These are phyloP conservation scores for Spencermartinsiella ligniputridi DNA, from an alignment of 1,139 yeast genomes.

Conservation along the genomic window DNA sequence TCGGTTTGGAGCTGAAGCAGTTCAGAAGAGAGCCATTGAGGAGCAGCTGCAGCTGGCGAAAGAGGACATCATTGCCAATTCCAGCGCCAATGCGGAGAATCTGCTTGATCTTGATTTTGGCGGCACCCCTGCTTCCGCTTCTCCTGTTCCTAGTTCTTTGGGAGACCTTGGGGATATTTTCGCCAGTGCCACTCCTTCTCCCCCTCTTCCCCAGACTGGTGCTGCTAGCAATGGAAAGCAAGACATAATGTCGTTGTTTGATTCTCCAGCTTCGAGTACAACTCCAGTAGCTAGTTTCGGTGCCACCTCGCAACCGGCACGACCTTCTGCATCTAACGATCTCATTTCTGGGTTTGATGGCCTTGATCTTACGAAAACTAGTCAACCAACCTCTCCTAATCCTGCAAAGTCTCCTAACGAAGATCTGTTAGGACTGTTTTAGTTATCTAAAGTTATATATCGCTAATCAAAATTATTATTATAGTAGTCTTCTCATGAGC, in stretches of 20 bases:
- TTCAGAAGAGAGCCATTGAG: constrained; percentile 55
- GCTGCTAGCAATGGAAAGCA: constrained; percentile 23
- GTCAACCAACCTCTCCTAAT: constrained; percentile 6
- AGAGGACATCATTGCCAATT: constrained; percentile 56
- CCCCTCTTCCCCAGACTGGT: constrained; percentile 20
- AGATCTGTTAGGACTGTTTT: constrained; percentile 59
- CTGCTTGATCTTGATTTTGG: constrained; percentile 75
- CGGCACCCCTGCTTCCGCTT: constrained; percentile 23
- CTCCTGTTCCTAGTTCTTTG: constrained; percentile 22
- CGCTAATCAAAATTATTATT: too few relatives aligned
- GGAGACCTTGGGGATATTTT: constrained; percentile 35
- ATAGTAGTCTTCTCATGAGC: too few relatives aligned
- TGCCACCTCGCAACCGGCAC: constrained; percentile 3
- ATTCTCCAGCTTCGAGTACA: constrained; percentile 18
- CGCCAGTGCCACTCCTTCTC: constrained; percentile 30
- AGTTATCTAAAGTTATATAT: too few relatives aligned
- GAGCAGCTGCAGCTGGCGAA: constrained; percentile 77
- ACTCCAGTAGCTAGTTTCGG: constrained; percentile 12
- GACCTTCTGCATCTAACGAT: constrained; percentile 4
- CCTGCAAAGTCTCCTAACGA: constrained; percentile 33
- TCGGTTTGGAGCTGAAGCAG: constrained; percentile 40
- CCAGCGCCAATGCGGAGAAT: constrained; percentile 59
- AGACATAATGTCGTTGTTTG: constrained; percentile 32
- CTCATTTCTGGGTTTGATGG: constrained; percentile 24
- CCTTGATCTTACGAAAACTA: constrained; percentile 16